A percentile compares a stretch with the other conserved stretches of the same genome.
These are phyloP conservation scores for Mallotus repandus DNA, from an alignment of 441 rosid species.

Conservation along the genomic window DNA sequence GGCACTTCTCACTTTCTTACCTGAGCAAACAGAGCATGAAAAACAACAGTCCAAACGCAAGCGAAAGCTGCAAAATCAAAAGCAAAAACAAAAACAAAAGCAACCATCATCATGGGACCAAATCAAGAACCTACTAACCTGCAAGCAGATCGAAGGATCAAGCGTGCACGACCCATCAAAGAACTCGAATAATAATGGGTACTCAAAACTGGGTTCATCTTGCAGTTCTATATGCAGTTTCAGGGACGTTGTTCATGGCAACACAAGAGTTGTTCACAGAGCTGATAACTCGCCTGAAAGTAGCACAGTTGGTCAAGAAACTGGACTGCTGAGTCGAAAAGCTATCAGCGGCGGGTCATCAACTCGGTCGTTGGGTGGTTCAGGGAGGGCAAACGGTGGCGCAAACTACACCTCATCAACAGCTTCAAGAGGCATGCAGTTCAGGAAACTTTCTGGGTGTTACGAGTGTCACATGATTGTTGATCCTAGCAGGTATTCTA, in stretches of 20 bases:
- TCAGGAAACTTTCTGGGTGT: slow-evolving; percentile 94
- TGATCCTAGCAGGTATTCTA: slow-evolving; percentile 77
- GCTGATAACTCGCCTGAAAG: slow-evolving; percentile 89
- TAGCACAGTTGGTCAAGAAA: slow-evolving; percentile 61
- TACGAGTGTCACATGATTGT: slow-evolving; percentile 92
- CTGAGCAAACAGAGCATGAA: slow-evolving; percentile 39
- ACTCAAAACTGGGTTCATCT: slow-evolving; percentile 58
- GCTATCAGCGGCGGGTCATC: slow-evolving; percentile 36
- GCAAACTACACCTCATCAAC: slow-evolving; percentile 29
- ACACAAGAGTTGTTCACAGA: slow-evolving; percentile 86
- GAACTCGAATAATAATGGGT: slow-evolving; percentile 25
- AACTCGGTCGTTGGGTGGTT: slow-evolving; percentile 47
- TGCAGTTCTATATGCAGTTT: slow-evolving; percentile 87
- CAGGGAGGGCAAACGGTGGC: slow-evolving; percentile 48
- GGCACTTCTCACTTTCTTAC: slow-evolving; percentile 68
- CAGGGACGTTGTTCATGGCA: slow-evolving; percentile 79
- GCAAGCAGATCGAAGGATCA: slow-evolving; percentile 81
- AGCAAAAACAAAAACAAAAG: slow-evolving; percentile 20
- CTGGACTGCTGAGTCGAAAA: slow-evolving; percentile 58
- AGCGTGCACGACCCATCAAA: slow-evolving; percentile 74
- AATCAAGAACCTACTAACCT: slow-evolving; percentile 81
- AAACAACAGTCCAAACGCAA: slow-evolving; percentile 40
- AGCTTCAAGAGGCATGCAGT: slow-evolving; percentile 79
- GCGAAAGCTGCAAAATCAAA: slow-evolving; percentile 37
- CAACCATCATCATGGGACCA: slow-evolving; percentile 93